phyloP scores from a whole-genome alignment of 768 basidiomycete species.

The Daedalea quercina region DNA sequence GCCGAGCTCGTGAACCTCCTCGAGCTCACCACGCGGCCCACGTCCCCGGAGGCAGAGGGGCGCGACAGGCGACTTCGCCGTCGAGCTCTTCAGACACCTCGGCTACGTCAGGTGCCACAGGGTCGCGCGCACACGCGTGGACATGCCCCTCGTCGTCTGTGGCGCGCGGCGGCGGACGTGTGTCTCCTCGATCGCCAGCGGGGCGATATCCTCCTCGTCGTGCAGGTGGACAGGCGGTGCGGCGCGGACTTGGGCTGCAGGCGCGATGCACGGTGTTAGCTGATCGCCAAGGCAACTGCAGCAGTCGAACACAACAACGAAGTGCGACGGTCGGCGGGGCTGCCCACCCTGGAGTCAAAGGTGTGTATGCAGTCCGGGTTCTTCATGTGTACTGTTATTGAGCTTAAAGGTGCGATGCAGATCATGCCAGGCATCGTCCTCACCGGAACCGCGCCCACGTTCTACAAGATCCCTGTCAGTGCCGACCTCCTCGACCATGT shows the following conservation, averaged over 20 bases:
- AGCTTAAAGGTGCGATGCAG: background rate
- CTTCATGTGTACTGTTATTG: too few relatives aligned
- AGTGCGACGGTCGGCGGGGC: background rate
- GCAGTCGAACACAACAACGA: constrained; percentile 10
- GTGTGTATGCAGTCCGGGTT: background rate
- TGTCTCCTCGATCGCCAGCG: constrained; percentile 5
- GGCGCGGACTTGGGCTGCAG: background rate
- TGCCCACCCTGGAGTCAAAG: background rate
- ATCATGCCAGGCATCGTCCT: constrained; percentile 18
- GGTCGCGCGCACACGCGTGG: constrained; percentile 7
- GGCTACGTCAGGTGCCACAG: constrained; percentile 8
- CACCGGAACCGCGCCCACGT: constrained; percentile 17
- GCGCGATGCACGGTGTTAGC: constrained; percentile 10
- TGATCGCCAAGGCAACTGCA: constrained; percentile 4
- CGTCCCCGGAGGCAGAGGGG: too few relatives aligned
- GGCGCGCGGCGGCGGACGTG: constrained; percentile 12
- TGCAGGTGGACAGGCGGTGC: constrained; percentile 15
- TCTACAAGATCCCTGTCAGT: constrained; percentile 22
- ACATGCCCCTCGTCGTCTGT: constrained; percentile 2
- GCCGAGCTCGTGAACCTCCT: constrained; percentile 7
- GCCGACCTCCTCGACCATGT: constrained; percentile 9
- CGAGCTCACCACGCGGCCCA: constrained; percentile 12
- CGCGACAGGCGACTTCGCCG: constrained; percentile 13
- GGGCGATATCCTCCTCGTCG: constrained; percentile 10
- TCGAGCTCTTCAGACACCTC: constrained; percentile 8